Evolutionary conservation across 352 stramenopile genomes (phyloP).

Genomic region (Pythium apleroticum): DNA sequence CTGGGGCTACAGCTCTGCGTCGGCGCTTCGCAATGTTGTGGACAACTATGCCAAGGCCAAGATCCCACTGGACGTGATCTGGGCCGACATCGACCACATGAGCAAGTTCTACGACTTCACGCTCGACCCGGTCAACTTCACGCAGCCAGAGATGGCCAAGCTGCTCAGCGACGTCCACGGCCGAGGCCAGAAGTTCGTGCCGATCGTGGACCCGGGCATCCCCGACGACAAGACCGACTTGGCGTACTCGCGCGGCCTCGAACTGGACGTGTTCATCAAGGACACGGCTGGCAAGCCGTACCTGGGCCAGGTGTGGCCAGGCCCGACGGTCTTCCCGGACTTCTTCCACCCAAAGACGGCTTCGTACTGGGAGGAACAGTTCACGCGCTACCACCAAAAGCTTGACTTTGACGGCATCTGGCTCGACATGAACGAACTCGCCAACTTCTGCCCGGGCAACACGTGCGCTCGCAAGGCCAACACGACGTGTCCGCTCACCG

Average conservation of each 20-base stretch:
- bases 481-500: conserved; percentile 34
- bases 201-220: conserved; percentile 87
- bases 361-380: conserved; percentile 65
- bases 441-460: conserved; percentile 67
- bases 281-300: conserved; percentile 58
- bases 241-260: conserved; percentile 52
- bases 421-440: conserved; percentile 90
- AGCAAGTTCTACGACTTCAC: conserved; percentile 58
- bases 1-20: conserved; percentile 36
- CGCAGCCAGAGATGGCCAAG: conserved; percentile 28
- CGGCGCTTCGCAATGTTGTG: conserved; percentile 28
- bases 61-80: conserved; percentile 52
- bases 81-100: conserved; percentile 66
- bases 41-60: conserved; percentile 36
- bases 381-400: conserved; percentile 52
- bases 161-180: conserved; percentile 55
- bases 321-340: conserved; percentile 76
- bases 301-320: conserved; percentile 80
- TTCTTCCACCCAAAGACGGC: conserved; percentile 74
- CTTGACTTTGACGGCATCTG: conserved; percentile 68
- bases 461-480: conserved; percentile 37
- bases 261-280: conserved; percentile 80
- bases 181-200: conserved; percentile 61
- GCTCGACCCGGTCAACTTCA: conserved; percentile 47
- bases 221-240: conserved; percentile 47